Conservation (phyloP, 768 basidiomycete species). For the Guyanaporus albipodus region DNA sequence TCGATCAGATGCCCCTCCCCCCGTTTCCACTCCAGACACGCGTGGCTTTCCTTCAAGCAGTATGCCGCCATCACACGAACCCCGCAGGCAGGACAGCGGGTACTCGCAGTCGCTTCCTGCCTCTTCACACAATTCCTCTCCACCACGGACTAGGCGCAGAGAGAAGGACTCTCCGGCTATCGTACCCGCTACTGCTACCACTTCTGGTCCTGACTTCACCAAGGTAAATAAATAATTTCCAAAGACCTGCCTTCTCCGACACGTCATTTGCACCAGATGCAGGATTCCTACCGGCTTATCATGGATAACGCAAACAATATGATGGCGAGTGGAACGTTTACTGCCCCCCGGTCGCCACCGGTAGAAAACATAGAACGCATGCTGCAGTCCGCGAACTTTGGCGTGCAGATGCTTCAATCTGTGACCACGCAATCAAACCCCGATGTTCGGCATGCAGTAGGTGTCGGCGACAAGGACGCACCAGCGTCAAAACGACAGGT, state of each 20-base stretch:
- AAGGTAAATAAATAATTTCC: constrained; percentile 31
- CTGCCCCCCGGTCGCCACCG: constrained; percentile 22
- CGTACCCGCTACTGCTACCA: constrained; percentile 22
- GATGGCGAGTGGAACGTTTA: constrained; percentile 21
- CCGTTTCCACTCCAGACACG: constrained; percentile 30
- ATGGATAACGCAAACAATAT: constrained; percentile 37
- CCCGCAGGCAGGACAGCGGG: constrained; percentile 32
- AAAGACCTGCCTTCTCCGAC: constrained; percentile 11
- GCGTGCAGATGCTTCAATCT: constrained; percentile 33
- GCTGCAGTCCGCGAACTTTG: constrained; percentile 41
- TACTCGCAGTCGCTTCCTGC: constrained; percentile 26
- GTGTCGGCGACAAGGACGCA: constrained; percentile 28
- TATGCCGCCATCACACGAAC: constrained; percentile 29
- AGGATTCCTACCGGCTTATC: constrained; percentile 43
- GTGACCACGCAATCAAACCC: constrained; percentile 25
- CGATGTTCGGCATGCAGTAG: constrained; percentile 22
- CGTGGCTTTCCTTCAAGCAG: constrained; percentile 28
- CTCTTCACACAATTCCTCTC: constrained; percentile 26
- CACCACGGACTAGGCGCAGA: constrained; percentile 35
- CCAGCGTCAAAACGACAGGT: constrained; percentile 34
- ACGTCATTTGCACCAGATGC: constrained; percentile 30
- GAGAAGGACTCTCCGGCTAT: constrained; percentile 34
- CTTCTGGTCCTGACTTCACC: constrained; percentile 37
- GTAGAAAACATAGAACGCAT: constrained; percentile 41
- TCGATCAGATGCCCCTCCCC: constrained; percentile 29